A percentile compares a stretch with the other conserved stretches of the same genome.
phyloP scores from a whole-genome alignment of 768 basidiomycete genomes.

The Macrolepiota fuliginosa region DNA sequence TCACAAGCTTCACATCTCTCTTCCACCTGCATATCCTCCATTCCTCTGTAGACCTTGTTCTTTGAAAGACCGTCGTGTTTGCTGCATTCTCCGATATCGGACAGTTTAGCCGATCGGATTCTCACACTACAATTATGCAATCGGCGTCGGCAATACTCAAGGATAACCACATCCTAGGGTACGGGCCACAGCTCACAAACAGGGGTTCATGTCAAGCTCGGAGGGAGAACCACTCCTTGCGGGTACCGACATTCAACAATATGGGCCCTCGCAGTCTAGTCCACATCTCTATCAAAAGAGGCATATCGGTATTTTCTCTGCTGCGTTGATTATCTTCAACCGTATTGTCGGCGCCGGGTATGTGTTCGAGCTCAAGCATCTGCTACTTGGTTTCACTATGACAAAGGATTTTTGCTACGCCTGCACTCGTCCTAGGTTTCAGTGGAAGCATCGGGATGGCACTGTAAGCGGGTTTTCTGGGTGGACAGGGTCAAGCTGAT shows the following conservation, averaged over 20 bases:
- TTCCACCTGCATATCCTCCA: neutral
- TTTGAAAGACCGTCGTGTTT: neutral
- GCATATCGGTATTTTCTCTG: slow-evolving; percentile 28
- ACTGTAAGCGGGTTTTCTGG: slow-evolving; percentile 18
- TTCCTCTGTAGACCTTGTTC: neutral
- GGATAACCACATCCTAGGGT: neutral
- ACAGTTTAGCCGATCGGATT: neutral
- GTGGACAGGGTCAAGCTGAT: neutral
- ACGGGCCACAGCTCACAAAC: neutral
- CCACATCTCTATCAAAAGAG: neutral
- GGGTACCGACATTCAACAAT: neutral
- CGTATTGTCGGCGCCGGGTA: slow-evolving; percentile 35
- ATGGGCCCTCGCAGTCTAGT: neutral
- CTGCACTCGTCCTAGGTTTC: slow-evolving; percentile 27
- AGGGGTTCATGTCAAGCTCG: neutral
- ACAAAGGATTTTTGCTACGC: slow-evolving; percentile 34
- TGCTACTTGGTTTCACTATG: neutral
- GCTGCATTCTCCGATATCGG: neutral
- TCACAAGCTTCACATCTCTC: too few species aligned
- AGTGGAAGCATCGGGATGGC: slow-evolving; percentile 33
- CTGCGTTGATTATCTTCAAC: slow-evolving; percentile 36
- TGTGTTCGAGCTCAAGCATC: neutral
- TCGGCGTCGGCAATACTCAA: too few species aligned
- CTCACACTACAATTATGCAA: neutral
- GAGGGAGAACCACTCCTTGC: neutral